Base-by-base conservation (phyloP, 192 early-diverging fungal species). In the Linnemannia exigua region DNA sequence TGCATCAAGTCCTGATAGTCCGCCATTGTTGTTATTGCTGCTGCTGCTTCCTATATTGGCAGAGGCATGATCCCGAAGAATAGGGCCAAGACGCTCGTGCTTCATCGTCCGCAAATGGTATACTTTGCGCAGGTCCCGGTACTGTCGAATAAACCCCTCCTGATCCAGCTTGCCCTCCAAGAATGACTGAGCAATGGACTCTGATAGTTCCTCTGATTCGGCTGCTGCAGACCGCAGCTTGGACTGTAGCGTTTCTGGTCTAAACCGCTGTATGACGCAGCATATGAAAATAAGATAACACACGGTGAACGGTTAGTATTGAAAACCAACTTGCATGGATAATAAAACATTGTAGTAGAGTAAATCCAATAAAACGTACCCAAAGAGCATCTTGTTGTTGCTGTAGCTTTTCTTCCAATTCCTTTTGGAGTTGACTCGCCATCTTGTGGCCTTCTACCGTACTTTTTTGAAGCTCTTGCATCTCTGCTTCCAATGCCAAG, bases 131-230 rank as follows among this genome's bases (percentile, higher is more conserved):
- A 90, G 76, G 4, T 91, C 91, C 41, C 89, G 78, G 66, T 82
- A 91, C 51, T 91, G 89, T 41, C 87, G 84, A 35, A 90, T 89
- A 75, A 91, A 91, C 1, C 74, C 81, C 6, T 90, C 91, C 58
- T 89, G 84, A 71, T 88, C 88, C 48, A 91, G 61, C 36, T 86
- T 89, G 77, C 91, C 91, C 44, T 91, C 91, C 79, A 90, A 75
- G 72, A 91, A 91, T 22, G 87, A 87, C 52, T 91, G 89, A 25
- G 89, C 88, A 1, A 91, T 78, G 1, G 89, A 90, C 63, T 91
- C 91, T 38, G 91, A 91, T 71, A 91, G 28, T 31, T 91, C 91
- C 52, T 91, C 91, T 11, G 87, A 91, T 76, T 91, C 91, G 47
- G 85, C 72, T 17, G 80, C 89, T 70, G 87, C 82, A 5, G 89